Evolutionary conservation across 1,139 yeast species (phyloP).

Genomic region (Scheffersomyces stambukii): DNA sequence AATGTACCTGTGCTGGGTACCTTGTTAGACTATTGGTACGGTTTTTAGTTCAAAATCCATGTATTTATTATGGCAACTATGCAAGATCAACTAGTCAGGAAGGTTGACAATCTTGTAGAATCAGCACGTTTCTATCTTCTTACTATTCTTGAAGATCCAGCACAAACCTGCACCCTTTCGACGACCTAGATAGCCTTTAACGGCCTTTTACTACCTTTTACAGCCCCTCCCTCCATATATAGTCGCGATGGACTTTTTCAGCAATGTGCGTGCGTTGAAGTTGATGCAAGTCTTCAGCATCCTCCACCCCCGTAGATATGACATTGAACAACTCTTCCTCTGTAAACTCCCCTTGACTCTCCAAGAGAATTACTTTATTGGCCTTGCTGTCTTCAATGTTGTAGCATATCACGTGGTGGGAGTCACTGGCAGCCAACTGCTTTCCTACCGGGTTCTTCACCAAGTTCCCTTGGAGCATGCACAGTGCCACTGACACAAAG

Average conservation of each 20-base stretch:
- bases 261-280: slow-evolving; percentile 47
- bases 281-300: slow-evolving; percentile 42
- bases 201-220: background rate
- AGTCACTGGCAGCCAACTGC: slow-evolving; percentile 41
- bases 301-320: slow-evolving; percentile 43
- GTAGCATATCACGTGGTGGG: slow-evolving; percentile 67
- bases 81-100: no score
- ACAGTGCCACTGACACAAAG: slow-evolving; percentile 51
- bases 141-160: no score
- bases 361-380: slow-evolving; percentile 57
- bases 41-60: no score
- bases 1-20: no score
- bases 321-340: slow-evolving; percentile 50
- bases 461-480: slow-evolving; percentile 27
- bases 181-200: background rate
- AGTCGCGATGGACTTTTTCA: slow-evolving; percentile 48
- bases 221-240: slow-evolving; percentile 44
- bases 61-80: no score
- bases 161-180: no score
- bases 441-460: slow-evolving; percentile 40
- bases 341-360: slow-evolving; percentile 67
- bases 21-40: no score
- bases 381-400: slow-evolving; percentile 50
- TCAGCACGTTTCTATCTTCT: background rate
- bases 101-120: no score